phyloP scores from a whole-genome alignment of 352 stramenopile genomes.

The Phytophthora sp. region DNA sequence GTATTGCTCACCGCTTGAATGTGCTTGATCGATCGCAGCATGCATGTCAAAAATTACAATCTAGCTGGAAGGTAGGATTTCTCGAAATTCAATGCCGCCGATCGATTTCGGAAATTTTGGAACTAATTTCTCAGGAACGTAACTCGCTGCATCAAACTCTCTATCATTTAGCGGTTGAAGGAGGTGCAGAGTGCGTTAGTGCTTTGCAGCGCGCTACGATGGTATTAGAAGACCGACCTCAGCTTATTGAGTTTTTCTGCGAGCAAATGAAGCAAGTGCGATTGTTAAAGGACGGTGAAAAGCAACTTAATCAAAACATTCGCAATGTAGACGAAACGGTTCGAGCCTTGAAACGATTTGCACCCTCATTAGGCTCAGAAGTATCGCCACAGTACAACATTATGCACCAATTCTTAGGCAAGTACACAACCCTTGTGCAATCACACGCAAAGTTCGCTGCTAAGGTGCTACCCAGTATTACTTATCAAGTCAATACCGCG shows the following conservation, averaged over 20 bases:
- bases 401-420: constrained; percentile 52
- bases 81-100: constrained; percentile 74
- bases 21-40: constrained; percentile 63
- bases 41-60: constrained; percentile 66
- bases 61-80: constrained; percentile 77
- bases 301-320: constrained; percentile 69
- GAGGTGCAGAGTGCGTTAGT: constrained; percentile 47
- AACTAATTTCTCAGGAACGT: constrained; percentile 61
- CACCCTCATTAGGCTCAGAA: constrained; percentile 38
- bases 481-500: constrained; percentile 64
- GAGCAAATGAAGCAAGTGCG: constrained; percentile 70
- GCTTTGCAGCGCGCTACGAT: constrained; percentile 51
- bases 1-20: constrained; percentile 34
- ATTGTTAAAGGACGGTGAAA: constrained; percentile 57
- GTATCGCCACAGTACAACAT: constrained; percentile 46
- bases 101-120: constrained; percentile 65
- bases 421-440: constrained; percentile 55
- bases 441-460: constrained; percentile 65
- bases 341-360: constrained; percentile 51
- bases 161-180: constrained; percentile 36
- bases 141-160: constrained; percentile 46
- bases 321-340: constrained; percentile 73
- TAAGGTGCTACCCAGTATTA: constrained; percentile 74
- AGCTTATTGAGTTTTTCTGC: constrained; percentile 76
- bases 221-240: constrained; percentile 68